Evolutionary conservation across 352 stramenopile species (phyloP).

Genomic region (Pythium phragmiticola): DNA sequence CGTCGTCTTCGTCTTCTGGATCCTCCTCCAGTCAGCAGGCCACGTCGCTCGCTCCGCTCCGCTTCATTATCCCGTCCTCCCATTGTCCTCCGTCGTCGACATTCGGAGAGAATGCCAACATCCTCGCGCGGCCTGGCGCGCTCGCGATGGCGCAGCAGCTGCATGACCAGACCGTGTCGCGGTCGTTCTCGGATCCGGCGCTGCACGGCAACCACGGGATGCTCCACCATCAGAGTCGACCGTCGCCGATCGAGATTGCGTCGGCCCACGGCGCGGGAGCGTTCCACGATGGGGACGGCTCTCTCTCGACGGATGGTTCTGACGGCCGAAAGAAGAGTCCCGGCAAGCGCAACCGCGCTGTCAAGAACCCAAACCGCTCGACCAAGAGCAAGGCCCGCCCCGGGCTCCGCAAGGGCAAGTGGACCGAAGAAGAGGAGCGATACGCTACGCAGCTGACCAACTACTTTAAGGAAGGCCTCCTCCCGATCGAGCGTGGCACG

Average conservation of each 20-base stretch:
- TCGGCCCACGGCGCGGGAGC: background rate
- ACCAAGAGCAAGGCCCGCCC: slow-evolving; percentile 85
- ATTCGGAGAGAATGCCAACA: slow-evolving; percentile 11
- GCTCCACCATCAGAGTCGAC: slow-evolving; percentile 23
- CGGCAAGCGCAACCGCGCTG: slow-evolving; percentile 45
- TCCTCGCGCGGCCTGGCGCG: background rate
- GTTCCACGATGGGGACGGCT: slow-evolving; percentile 4
- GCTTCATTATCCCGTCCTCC: slow-evolving; percentile 77
- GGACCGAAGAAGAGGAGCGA: slow-evolving; percentile 78
- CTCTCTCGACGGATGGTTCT: slow-evolving; percentile 12
- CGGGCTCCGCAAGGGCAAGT: slow-evolving; percentile 86
- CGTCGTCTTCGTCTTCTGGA: slow-evolving; percentile 8
- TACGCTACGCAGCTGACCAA: slow-evolving; percentile 75
- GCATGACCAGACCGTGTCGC: slow-evolving; percentile 11
- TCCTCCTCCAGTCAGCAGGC: slow-evolving; percentile 32
- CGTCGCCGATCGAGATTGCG: slow-evolving; percentile 18
- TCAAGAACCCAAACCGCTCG: slow-evolving; percentile 64
- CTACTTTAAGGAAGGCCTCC: slow-evolving; percentile 85
- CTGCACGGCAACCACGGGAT: slow-evolving; percentile 19
- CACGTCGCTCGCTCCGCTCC: slow-evolving; percentile 57
- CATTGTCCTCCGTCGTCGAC: slow-evolving; percentile 36
- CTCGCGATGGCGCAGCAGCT: slow-evolving; percentile 15
- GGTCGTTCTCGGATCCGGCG: slow-evolving; percentile 17
- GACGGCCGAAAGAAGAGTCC: slow-evolving; percentile 45
- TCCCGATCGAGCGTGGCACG: slow-evolving; percentile 82